Conservation (phyloP, 495 filamentous ascomycete species). For the Neurospora sp. region DNA sequence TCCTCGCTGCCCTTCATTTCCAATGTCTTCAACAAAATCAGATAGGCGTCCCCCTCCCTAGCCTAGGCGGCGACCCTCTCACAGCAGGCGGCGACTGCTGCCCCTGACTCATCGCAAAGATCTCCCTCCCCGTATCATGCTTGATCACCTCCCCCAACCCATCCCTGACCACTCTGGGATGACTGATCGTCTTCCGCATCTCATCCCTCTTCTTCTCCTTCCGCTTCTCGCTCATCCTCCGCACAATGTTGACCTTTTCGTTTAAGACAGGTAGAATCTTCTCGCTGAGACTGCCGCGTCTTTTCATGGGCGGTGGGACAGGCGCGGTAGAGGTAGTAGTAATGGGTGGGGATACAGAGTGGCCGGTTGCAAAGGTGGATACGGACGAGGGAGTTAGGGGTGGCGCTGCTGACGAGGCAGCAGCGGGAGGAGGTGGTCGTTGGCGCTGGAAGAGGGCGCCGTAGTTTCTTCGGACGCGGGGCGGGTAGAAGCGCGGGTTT, state of each 20-base stretch:
- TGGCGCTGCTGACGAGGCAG: neutral
- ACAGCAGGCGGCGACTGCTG: neutral
- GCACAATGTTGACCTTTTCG: slow-evolving; percentile 35
- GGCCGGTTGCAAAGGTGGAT: neutral
- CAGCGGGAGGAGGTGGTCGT: neutral
- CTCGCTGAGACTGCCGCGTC: slow-evolving; percentile 3
- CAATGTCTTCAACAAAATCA: neutral
- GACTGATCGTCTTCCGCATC: slow-evolving; percentile 57
- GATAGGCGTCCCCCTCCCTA: neutral
- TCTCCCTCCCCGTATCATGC: slow-evolving; percentile 15
- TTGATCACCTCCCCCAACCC: slow-evolving; percentile 43
- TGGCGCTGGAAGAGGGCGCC: slow-evolving; percentile 3
- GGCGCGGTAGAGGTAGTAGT: neutral
- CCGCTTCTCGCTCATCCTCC: slow-evolving; percentile 48
- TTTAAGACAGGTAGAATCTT: slow-evolving; percentile 24
- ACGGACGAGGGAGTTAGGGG: neutral
- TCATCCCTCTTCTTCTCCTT: slow-evolving; percentile 55
- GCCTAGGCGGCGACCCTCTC: neutral
- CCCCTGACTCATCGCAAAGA: neutral
- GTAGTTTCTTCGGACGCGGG: neutral
- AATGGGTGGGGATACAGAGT: neutral
- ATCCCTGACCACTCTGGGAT: slow-evolving; percentile 37
- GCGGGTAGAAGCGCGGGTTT: neutral
- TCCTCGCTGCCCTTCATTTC: neutral
- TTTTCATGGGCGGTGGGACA: neutral